phyloP scores from a whole-genome alignment of 805 yeast genomes.

The Kregervanrija fluxuum region DNA sequence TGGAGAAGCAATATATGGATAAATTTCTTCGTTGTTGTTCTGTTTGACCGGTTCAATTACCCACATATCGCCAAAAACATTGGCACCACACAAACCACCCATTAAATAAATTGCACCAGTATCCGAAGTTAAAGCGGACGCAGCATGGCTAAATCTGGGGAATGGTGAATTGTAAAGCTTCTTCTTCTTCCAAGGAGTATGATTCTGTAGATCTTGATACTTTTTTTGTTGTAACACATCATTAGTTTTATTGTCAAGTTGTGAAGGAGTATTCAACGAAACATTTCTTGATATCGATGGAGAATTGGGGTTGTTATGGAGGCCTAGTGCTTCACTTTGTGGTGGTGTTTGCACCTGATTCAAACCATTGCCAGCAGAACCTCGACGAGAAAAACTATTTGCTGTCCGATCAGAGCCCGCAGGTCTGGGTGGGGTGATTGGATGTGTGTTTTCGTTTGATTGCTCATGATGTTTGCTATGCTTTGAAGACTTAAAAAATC shows the following conservation, averaged over 20 bases:
- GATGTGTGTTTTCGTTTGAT: no score
- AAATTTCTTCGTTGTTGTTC: conserved; percentile 19
- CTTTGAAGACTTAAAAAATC: no score
- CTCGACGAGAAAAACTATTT: no score
- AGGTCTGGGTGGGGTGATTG: no score
- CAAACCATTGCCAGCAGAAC: no score
- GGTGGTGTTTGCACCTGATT: no score
- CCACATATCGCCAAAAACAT: conserved; percentile 96
- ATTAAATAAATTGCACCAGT: conserved; percentile 78
- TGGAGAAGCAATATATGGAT: conserved; percentile 38
- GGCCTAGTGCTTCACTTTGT: no score
- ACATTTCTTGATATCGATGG: no score
- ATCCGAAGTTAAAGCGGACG: conserved; percentile 68
- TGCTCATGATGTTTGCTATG: no score
- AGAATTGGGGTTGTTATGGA: no score
- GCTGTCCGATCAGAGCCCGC: no score
- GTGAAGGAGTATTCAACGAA: background rate
- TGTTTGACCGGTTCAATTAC: conserved; percentile 47
- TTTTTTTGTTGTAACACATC: no score
- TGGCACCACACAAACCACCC: conserved; percentile 92
- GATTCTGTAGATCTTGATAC: background rate
- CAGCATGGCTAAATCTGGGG: conserved; percentile 91
- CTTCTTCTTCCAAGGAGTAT: conserved; percentile 61
- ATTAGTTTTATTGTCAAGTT: background rate
- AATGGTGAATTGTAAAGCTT: conserved; percentile 73